Evolutionary conservation across 106 monocot genomes (phyloP).

Genomic region (Dendrobium catenatum): DNA sequence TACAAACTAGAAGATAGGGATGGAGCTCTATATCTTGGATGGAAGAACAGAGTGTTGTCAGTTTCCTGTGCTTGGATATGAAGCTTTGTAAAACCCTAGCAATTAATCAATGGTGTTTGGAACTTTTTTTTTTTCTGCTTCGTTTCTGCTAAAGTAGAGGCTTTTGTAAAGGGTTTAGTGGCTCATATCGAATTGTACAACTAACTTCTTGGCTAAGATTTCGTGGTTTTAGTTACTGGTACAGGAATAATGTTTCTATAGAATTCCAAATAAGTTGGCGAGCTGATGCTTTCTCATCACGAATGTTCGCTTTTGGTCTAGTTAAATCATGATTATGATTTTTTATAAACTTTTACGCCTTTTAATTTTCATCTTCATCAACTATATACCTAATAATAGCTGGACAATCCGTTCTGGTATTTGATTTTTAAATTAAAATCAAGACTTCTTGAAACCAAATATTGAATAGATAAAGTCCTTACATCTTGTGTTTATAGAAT

Average conservation of each 20-base stretch:
- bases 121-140: neutral
- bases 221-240: neutral
- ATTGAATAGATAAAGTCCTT: no score
- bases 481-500: no score
- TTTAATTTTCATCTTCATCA: no score
- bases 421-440: no score
- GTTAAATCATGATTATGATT: no score
- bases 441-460: no score
- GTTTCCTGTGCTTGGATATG: conserved; percentile 81
- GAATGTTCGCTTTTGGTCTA: no score
- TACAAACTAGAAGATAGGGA: conserved; percentile 72
- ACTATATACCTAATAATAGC: no score
- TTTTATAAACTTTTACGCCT: no score
- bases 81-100: neutral
- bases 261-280: neutral
- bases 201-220: neutral
- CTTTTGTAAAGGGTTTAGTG: neutral
- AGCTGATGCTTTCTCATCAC: no score
- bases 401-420: no score
- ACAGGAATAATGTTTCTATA: neutral
- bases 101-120: neutral
- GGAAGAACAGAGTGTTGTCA: conserved; percentile 73
- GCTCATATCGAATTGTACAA: neutral
- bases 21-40: conserved; percentile 87
- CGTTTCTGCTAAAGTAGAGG: neutral